Conservation (phyloP, 2,329 filamentous ascomycete species). For the Fonsecaea nubica region DNA sequence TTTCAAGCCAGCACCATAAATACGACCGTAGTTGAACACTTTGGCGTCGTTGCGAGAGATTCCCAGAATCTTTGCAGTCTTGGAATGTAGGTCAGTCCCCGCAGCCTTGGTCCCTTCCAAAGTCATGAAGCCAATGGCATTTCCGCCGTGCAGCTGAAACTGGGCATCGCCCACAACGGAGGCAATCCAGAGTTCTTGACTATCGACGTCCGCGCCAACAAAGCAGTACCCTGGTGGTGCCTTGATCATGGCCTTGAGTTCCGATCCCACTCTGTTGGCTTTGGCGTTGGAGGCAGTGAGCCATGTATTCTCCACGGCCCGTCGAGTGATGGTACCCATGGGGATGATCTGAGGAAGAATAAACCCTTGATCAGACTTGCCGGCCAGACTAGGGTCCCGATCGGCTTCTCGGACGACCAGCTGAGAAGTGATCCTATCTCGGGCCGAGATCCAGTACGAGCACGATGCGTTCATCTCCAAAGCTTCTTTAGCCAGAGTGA, state of each 20-base stretch:
- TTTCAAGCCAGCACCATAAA: slow-evolving; percentile 95
- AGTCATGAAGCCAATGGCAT: slow-evolving; percentile 99
- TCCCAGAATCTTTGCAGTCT: slow-evolving; percentile 87
- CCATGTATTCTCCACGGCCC: slow-evolving; percentile 98
- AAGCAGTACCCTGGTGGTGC: slow-evolving; percentile 90
- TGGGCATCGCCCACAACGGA: slow-evolving; percentile 92
- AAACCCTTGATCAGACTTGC: slow-evolving; percentile 66
- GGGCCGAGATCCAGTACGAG: slow-evolving; percentile 97
- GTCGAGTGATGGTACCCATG: slow-evolving; percentile 95
- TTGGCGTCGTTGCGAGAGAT: slow-evolving; percentile 96
- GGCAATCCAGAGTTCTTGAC: slow-evolving; percentile 97
- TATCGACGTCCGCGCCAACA: slow-evolving; percentile 96
- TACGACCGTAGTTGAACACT: slow-evolving; percentile 97
- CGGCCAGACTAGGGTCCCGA: slow-evolving; percentile 38
- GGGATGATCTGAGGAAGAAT: slow-evolving; percentile 96
- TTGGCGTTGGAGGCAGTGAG: slow-evolving; percentile 97
- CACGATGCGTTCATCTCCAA: slow-evolving; percentile 98
- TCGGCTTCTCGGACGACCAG: slow-evolving; percentile 88
- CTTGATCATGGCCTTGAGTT: slow-evolving; percentile 95
- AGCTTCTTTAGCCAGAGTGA: slow-evolving; percentile 87
- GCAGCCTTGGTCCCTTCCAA: slow-evolving; percentile 93
- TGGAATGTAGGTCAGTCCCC: slow-evolving; percentile 91
- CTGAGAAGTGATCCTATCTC: slow-evolving; percentile 91
- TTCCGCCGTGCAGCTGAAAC: slow-evolving; percentile 93
- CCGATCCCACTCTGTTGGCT: slow-evolving; percentile 91